Percentiles rank a stretch among this genome's conserved stretches.
These are phyloP conservation scores for Argentina anserina DNA, from an alignment of 306 rosid genomes.

Conservation along the genomic window DNA sequence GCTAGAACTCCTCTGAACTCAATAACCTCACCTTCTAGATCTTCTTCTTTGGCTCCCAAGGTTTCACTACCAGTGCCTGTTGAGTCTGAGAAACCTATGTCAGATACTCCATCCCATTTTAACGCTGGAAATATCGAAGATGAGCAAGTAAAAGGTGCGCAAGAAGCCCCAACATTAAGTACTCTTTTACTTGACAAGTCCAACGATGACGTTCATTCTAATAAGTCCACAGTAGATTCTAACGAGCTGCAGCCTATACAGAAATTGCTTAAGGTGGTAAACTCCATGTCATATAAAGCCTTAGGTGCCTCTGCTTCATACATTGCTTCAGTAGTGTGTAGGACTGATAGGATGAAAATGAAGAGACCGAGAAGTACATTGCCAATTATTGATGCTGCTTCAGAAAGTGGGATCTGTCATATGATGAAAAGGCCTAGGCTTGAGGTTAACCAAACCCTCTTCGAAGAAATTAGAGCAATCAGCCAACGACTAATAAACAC, in stretches of 20 bases:
- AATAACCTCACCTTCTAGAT: neutral
- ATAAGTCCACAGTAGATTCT: neutral
- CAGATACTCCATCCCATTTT: neutral
- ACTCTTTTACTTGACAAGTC: neutral
- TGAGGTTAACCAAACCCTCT: conserved; percentile 69
- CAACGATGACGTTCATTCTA: neutral
- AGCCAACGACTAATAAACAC: conserved; percentile 76
- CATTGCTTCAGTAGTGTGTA: neutral
- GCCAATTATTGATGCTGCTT: conserved; percentile 53
- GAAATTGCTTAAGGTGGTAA: neutral
- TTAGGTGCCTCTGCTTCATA: neutral
- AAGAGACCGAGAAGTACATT: conserved; percentile 60
- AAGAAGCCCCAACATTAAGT: neutral
- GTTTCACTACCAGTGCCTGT: neutral
- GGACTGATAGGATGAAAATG: conserved; percentile 21
- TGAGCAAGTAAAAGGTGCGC: neutral
- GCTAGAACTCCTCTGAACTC: neutral
- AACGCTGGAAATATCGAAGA: neutral
- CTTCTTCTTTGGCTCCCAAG: neutral
- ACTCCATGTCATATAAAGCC: neutral
- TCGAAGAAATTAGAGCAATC: conserved; percentile 77
- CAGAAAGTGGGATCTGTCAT: conserved; percentile 56
- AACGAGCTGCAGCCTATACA: neutral
- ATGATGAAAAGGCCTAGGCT: conserved; percentile 50
- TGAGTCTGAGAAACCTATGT: neutral